A percentile compares a stretch with the other conserved stretches of the same genome.
Conservation (phyloP, 2,329 filamentous ascomycete species). For the Xylariaceae sp. region DNA sequence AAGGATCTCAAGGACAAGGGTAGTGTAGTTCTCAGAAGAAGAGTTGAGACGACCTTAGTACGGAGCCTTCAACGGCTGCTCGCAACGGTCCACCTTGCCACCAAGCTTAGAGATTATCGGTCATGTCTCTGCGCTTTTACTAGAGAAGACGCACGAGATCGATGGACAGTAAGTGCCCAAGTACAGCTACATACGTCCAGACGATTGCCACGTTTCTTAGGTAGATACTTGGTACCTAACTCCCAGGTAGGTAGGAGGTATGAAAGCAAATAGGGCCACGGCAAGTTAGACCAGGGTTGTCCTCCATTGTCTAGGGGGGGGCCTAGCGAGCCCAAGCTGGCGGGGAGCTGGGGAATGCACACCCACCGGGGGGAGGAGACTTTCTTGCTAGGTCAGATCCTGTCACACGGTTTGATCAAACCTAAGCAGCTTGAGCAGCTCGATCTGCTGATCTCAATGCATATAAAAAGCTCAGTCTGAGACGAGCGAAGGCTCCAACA, state of each 20-base stretch:
- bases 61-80: too few relatives aligned
- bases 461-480: constrained; percentile 4
- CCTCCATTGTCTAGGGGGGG: constrained; percentile 15
- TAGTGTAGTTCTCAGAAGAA: constrained; percentile 7
- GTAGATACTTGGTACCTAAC: too few relatives aligned
- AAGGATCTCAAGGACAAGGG: constrained; percentile 13
- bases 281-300: constrained; percentile 17
- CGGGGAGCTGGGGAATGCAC: constrained; percentile 19
- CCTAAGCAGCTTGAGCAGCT: constrained; percentile 9
- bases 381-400: constrained; percentile 14
- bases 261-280: constrained; percentile 7
- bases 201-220: too few relatives aligned
- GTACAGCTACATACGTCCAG: too few relatives aligned
- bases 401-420: constrained; percentile 21
- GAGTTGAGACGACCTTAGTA: constrained; percentile 9
- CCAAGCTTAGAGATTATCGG: too few relatives aligned
- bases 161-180: too few relatives aligned
- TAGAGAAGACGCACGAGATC: too few relatives aligned
- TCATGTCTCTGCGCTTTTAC: too few relatives aligned
- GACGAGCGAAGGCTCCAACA: constrained; percentile 10
- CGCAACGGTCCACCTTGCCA: too few relatives aligned
- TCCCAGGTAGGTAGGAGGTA: too few relatives aligned
- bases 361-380: constrained; percentile 5
- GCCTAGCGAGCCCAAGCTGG: constrained; percentile 14
- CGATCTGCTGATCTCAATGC: constrained; percentile 18